Conservation (phyloP, 345 rosid species). For the Pistacia integerrima region DNA sequence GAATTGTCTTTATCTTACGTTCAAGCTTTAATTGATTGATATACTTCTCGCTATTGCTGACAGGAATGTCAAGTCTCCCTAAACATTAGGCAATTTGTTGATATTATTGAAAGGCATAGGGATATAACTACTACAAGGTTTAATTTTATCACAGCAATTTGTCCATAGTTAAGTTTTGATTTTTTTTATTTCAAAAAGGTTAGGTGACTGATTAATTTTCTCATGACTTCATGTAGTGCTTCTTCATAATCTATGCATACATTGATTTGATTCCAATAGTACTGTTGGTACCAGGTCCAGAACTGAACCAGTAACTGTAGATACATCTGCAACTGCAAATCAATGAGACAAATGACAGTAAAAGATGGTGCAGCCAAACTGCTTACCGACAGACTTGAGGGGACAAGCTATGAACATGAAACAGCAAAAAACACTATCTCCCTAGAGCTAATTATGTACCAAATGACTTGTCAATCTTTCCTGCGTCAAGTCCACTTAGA, state of each 20-base stretch:
- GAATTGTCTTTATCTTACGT: neutral
- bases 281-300: too few relatives aligned
- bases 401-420: neutral
- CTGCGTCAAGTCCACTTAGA: neutral
- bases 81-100: neutral
- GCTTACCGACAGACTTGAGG: neutral
- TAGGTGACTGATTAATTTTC: too few relatives aligned
- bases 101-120: neutral
- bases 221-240: neutral
- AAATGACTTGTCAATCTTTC: neutral
- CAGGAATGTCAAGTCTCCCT: neutral
- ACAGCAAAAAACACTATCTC: neutral
- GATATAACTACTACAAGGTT: neutral
- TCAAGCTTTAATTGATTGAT: neutral
- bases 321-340: neutral
- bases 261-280: neutral
- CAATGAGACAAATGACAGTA: too few relatives aligned
- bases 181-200: neutral
- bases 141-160: neutral
- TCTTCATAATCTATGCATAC: neutral
- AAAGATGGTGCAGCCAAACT: neutral
- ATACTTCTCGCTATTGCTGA: neutral
- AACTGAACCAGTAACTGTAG: neutral
- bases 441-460: neutral
- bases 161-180: neutral